Evolutionary conservation across 2,329 filamentous ascomycete genomes (phyloP).

Genomic region (Mycogone perniciosa): DNA sequence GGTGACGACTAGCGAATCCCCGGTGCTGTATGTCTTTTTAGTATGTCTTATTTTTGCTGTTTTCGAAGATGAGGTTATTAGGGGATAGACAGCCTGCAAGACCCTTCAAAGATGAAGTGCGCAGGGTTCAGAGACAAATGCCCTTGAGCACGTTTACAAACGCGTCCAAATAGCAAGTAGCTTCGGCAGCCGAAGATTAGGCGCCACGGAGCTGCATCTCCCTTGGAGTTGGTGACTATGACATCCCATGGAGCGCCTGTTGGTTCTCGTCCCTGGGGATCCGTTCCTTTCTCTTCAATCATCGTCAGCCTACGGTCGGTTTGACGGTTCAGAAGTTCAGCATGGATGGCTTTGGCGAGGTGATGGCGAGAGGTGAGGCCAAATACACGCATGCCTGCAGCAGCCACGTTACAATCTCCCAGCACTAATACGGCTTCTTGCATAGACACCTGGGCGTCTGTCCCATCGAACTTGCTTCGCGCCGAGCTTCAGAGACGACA

Average conservation of each 20-base stretch:
- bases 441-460: slow-evolving; percentile 35
- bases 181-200: slow-evolving; percentile 10
- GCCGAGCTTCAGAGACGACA: slow-evolving; percentile 47
- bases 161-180: no score
- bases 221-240: neutral
- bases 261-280: neutral
- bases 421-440: neutral
- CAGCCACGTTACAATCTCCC: neutral
- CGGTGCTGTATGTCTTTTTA: slow-evolving; percentile 16
- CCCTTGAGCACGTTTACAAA: no score
- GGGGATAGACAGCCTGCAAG: no score
- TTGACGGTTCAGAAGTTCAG: neutral
- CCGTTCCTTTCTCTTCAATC: neutral
- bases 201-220: neutral
- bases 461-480: slow-evolving; percentile 46
- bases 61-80: neutral
- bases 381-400: neutral
- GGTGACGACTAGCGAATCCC: slow-evolving; percentile 16
- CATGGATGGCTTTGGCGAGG: slow-evolving; percentile 15
- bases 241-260: neutral
- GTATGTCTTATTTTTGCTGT: neutral
- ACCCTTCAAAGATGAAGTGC: no score
- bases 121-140: no score
- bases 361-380: slow-evolving; percentile 12
- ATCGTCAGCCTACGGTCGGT: neutral